A percentile compares a stretch with the other conserved stretches of the same genome.
These are phyloP conservation scores for Geosmithia morbida DNA, from an alignment of 2,329 filamentous ascomycete genomes.

Conservation along the genomic window DNA sequence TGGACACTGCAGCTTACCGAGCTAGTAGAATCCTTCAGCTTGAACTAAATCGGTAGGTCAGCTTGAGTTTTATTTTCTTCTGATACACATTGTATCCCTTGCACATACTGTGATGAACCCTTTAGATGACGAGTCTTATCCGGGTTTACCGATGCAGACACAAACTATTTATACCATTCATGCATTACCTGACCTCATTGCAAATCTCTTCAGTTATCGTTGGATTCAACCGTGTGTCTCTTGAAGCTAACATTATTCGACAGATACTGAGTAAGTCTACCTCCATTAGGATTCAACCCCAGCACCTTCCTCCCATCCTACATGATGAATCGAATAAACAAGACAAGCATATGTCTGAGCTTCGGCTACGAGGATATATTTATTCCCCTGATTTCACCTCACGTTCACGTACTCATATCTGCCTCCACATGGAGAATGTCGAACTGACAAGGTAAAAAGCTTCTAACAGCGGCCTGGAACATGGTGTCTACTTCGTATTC, in stretches of 20 bases:
- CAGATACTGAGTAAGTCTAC: slow-evolving; percentile 11
- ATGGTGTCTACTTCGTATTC: not conserved
- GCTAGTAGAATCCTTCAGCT: not conserved
- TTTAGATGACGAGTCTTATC: slow-evolving; percentile 70
- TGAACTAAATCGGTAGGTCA: slow-evolving; percentile 1
- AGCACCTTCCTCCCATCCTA: slow-evolving; percentile 5
- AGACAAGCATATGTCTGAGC: slow-evolving; percentile 99
- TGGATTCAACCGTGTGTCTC: slow-evolving; percentile 1
- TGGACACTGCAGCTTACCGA: not conserved
- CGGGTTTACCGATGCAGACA: slow-evolving; percentile 58
- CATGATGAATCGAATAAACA: slow-evolving; percentile 74
- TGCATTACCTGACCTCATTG: slow-evolving; percentile 37
- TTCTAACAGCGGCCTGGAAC: not conserved
- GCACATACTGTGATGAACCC: slow-evolving; percentile 16
- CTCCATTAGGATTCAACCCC: slow-evolving; percentile 1
- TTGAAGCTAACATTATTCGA: not conserved
- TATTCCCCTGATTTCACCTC: slow-evolving; percentile 16
- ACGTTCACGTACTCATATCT: slow-evolving; percentile 1
- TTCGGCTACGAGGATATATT: slow-evolving; percentile 27
- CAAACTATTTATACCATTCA: slow-evolving; percentile 57
- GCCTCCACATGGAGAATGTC: not conserved
- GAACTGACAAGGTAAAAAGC: not conserved
- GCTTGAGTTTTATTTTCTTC: not conserved
- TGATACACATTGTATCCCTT: not conserved
- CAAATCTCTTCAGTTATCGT: slow-evolving; percentile 1